Evolutionary conservation across 179 eudicot genomes (phyloP).

Genomic region (Patellifolia procumbens): DNA sequence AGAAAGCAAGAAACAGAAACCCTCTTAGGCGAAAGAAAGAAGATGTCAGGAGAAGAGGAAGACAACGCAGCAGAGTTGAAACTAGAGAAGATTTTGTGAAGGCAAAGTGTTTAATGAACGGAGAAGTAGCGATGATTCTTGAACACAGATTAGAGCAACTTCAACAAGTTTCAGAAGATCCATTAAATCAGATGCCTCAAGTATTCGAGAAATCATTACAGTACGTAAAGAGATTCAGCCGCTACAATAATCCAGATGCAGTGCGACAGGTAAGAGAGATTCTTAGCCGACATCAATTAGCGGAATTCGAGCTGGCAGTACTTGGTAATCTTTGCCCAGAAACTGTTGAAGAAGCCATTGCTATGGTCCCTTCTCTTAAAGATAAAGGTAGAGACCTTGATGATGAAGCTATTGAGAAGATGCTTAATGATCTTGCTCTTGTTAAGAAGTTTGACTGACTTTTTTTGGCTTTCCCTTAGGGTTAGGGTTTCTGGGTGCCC

Average conservation of each 20-base stretch:
- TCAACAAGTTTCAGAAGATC: slow-evolving; percentile 80
- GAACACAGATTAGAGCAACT: slow-evolving; percentile 82
- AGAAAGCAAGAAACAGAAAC: too few relatives aligned
- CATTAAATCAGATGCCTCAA: slow-evolving; percentile 76
- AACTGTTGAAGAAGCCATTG: slow-evolving; percentile 89
- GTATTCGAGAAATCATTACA: slow-evolving; percentile 94
- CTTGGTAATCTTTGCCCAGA: slow-evolving; percentile 96
- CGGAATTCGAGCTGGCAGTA: slow-evolving; percentile 93
- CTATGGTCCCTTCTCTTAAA: slow-evolving; percentile 88
- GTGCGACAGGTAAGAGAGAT: slow-evolving; percentile 92
- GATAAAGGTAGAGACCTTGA: slow-evolving; percentile 74
- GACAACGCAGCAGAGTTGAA: slow-evolving; percentile 93
- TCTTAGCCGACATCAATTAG: slow-evolving; percentile 76
- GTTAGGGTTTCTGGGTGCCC: slow-evolving; percentile 20
- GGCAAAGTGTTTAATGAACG: slow-evolving; percentile 92
- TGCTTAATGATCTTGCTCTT: slow-evolving; percentile 77
- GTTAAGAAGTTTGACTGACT: slow-evolving; percentile 79
- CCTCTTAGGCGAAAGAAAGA: too few relatives aligned
- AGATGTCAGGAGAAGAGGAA: slow-evolving; percentile 76
- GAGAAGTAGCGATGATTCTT: slow-evolving; percentile 84
- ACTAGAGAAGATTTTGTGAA: slow-evolving; percentile 82
- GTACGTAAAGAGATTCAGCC: slow-evolving; percentile 91
- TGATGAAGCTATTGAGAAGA: slow-evolving; percentile 87
- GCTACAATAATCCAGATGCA: slow-evolving; percentile 90
- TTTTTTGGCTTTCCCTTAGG: background rate